Conservation (phyloP, 371 early-diverging fungal genomes). For the Mortierella sp. region DNA sequence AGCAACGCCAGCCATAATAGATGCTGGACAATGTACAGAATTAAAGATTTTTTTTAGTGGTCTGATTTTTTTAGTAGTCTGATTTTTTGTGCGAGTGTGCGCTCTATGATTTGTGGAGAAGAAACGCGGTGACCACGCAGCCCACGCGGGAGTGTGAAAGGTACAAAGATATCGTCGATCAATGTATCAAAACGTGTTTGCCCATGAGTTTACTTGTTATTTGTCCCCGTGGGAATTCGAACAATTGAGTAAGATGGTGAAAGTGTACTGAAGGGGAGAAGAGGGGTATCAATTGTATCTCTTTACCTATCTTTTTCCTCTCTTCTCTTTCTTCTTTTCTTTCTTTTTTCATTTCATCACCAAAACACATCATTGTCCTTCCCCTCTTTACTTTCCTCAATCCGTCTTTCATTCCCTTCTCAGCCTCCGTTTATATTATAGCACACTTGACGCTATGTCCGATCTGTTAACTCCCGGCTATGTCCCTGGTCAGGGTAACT, state of each 20-base stretch:
- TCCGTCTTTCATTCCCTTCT: not conserved
- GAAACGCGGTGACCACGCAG: not conserved
- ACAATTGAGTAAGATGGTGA: not conserved
- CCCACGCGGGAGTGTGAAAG: not conserved
- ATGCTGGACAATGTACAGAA: too few relatives aligned
- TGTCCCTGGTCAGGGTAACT: conserved; percentile 14
- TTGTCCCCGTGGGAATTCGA: not conserved
- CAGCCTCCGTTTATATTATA: not conserved
- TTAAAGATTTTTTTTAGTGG: too few relatives aligned
- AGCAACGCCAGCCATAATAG: conserved; percentile 1
- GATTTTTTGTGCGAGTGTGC: too few relatives aligned
- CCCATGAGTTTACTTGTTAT: not conserved
- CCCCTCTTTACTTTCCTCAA: not conserved
- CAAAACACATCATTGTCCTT: not conserved
- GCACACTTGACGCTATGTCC: conserved; percentile 21
- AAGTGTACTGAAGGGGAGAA: too few relatives aligned
- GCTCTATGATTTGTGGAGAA: not conserved
- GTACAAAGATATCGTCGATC: too few relatives aligned
- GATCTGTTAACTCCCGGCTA: conserved; percentile 20
- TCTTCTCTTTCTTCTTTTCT: conserved; percentile 8
- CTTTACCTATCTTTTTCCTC: conserved; percentile 2
- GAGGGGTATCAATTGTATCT: not conserved
- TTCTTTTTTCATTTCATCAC: not conserved
- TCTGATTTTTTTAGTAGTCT: too few relatives aligned
- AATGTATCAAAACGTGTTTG: too few relatives aligned